A percentile compares a stretch with the other conserved stretches of the same genome.
Evolutionary conservation across 306 rosid genomes (phyloP).

Genomic region (Pachyrhizus erosus): DNA sequence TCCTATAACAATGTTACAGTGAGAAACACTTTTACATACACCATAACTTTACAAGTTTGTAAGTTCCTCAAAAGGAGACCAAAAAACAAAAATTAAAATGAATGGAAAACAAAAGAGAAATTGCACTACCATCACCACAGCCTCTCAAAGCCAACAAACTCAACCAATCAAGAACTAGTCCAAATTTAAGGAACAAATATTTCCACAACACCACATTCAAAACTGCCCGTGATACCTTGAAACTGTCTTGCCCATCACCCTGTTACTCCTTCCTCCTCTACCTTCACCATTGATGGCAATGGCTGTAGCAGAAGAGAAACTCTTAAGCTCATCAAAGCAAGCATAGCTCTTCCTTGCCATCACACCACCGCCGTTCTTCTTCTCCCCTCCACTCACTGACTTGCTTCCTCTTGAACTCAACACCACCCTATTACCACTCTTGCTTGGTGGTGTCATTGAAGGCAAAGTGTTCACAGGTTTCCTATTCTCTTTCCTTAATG

Average conservation of each 20-base stretch:
- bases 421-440: constrained; percentile 47
- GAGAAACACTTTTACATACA: constrained; percentile 39
- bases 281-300: constrained; percentile 70
- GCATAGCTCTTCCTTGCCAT: constrained; percentile 87
- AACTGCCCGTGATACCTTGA: constrained; percentile 54
- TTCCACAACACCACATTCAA: constrained; percentile 40
- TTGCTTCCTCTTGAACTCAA: constrained; percentile 76
- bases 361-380: constrained; percentile 49
- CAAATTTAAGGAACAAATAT: constrained; percentile 28
- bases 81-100: not conserved
- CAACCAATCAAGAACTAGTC: constrained; percentile 32
- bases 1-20: constrained; percentile 25
- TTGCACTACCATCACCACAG: constrained; percentile 22
- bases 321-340: constrained; percentile 73
- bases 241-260: constrained; percentile 50
- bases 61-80: not conserved
- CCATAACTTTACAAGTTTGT: constrained; percentile 45
- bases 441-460: constrained; percentile 62
- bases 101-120: constrained; percentile 5
- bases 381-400: constrained; percentile 75
- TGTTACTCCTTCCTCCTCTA: constrained; percentile 59
- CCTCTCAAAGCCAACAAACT: constrained; percentile 31
- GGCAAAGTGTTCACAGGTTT: constrained; percentile 57
- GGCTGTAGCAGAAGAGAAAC: constrained; percentile 66
- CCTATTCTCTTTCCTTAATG: constrained; percentile 81